phyloP scores from a whole-genome alignment of 257 asterid species.

The Schizonepeta tenuifolia region DNA sequence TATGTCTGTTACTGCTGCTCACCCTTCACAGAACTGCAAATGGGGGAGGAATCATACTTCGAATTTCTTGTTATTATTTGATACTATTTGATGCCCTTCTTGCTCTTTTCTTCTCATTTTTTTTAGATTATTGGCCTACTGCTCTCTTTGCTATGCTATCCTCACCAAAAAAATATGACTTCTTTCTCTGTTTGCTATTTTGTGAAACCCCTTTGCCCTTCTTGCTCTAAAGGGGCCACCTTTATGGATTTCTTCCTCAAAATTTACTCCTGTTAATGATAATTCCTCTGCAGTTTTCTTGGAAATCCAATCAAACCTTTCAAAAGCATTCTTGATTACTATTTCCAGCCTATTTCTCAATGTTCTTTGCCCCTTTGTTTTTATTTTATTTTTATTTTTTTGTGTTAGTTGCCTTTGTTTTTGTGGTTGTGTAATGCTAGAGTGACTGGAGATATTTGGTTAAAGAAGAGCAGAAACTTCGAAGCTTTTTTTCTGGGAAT shows the following conservation, averaged over 20 bases:
- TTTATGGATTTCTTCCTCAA: slow-evolving; percentile 43
- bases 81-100: slow-evolving; percentile 73
- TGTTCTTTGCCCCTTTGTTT: slow-evolving; percentile 22
- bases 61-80: slow-evolving; percentile 83
- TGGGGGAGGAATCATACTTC: slow-evolving; percentile 87
- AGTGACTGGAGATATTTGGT: slow-evolving; percentile 28
- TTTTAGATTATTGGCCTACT: slow-evolving; percentile 16
- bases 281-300: slow-evolving; percentile 37
- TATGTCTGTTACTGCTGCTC: slow-evolving; percentile 76
- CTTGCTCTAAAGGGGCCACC: slow-evolving; percentile 56
- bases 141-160: not conserved
- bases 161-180: slow-evolving; percentile 35
- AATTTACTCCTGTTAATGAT: slow-evolving; percentile 41
- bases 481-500: slow-evolving; percentile 28
- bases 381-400: too few relatives aligned
- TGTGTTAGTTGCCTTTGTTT: slow-evolving; percentile 23
- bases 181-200: slow-evolving; percentile 26
- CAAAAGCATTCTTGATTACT: slow-evolving; percentile 35
- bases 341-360: slow-evolving; percentile 26
- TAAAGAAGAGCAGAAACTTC: slow-evolving; percentile 24
- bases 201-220: slow-evolving; percentile 42
- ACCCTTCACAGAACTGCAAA: slow-evolving; percentile 72
- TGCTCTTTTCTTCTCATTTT: slow-evolving; percentile 37
- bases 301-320: slow-evolving; percentile 28
- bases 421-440: slow-evolving; percentile 34